phyloP scores from a whole-genome alignment of 1,139 yeast species.

The Trichomonascaceae sp. region DNA sequence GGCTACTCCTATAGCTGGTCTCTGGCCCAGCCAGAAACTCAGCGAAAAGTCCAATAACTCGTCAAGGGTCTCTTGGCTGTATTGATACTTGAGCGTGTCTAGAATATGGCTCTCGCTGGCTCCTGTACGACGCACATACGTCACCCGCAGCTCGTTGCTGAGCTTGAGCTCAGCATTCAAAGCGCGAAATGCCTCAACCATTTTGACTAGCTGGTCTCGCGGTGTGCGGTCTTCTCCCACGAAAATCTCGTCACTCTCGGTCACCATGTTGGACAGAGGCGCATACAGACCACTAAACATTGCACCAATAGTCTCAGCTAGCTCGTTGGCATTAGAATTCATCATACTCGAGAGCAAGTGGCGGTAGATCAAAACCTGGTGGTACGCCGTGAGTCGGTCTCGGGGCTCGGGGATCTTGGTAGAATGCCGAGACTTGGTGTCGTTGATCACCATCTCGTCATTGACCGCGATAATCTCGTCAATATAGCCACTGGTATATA shows the following conservation, averaged over 20 bases:
- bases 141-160: constrained; percentile 10
- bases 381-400: constrained; percentile 22
- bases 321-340: neutral
- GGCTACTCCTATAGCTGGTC: constrained; percentile 18
- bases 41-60: constrained; percentile 15
- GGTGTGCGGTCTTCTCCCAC: neutral
- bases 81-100: constrained; percentile 11
- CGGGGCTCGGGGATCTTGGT: constrained; percentile 11
- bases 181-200: neutral
- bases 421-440: constrained; percentile 21
- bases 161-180: neutral
- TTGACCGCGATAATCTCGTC: constrained; percentile 12
- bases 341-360: constrained; percentile 12
- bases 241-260: neutral
- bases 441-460: constrained; percentile 14
- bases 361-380: constrained; percentile 23
- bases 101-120: constrained; percentile 6
- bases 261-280: neutral
- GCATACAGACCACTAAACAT: neutral
- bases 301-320: neutral
- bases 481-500: constrained; percentile 21
- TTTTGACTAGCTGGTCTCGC: neutral
- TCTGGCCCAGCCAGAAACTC: constrained; percentile 17
- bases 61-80: constrained; percentile 9
- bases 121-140: constrained; percentile 10